phyloP scores from a whole-genome alignment of 495 filamentous ascomycete species.

The Xylaria cubensis region DNA sequence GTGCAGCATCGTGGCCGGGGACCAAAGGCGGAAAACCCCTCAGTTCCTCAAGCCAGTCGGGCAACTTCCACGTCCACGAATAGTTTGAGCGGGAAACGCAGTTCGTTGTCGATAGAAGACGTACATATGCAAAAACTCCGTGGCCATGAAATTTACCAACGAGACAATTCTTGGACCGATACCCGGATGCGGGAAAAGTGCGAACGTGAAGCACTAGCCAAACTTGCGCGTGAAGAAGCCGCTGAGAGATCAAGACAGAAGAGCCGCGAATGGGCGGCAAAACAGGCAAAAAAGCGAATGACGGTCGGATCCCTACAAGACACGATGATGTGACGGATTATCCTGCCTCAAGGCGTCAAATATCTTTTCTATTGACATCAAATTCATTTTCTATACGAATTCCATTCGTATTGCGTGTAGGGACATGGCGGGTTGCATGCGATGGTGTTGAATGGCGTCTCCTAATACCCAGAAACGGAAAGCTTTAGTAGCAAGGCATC shows the following conservation, averaged over 20 bases:
- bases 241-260: conserved; percentile 68
- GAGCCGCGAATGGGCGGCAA: conserved; percentile 75
- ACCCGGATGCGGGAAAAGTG: conserved; percentile 59
- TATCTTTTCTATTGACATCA: conserved; percentile 6
- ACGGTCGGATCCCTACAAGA: conserved; percentile 31
- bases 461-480: conserved; percentile 23
- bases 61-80: conserved; percentile 48
- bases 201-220: conserved; percentile 64
- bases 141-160: conserved; percentile 67
- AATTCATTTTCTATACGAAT: conserved; percentile 23
- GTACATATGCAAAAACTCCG: conserved; percentile 57
- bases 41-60: conserved; percentile 36
- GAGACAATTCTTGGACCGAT: conserved; percentile 56
- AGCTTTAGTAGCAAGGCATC: conserved; percentile 12
- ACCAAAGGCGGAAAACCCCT: conserved; percentile 26
- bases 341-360: not conserved
- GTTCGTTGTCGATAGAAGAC: conserved; percentile 56
- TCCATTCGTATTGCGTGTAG: conserved; percentile 3
- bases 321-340: conserved; percentile 16
- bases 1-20: conserved; percentile 35
- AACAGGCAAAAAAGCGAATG: conserved; percentile 52
- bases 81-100: conserved; percentile 50
- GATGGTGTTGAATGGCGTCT: conserved; percentile 33
- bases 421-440: conserved; percentile 1
- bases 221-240: conserved; percentile 65